These are phyloP conservation scores for Candida endomychidarum DNA, from an alignment of 805 yeast genomes.

Conservation along the genomic window DNA sequence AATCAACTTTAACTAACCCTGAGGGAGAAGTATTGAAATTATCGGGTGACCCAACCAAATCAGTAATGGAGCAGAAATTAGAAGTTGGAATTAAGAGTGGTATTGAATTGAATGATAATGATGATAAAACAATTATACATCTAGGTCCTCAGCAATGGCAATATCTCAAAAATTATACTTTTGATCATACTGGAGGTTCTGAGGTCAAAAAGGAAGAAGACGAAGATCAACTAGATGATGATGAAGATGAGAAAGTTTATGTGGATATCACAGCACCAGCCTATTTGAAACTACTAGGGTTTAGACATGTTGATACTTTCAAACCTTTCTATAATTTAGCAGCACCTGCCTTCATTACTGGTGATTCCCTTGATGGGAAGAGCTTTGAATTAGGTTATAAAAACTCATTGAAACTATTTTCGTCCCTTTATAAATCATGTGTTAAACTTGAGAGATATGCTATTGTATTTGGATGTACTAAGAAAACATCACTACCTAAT, in stretches of 20 bases:
- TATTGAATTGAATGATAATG: slow-evolving; percentile 22
- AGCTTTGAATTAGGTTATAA: slow-evolving; percentile 41
- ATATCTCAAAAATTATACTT: slow-evolving; percentile 31
- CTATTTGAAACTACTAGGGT: slow-evolving; percentile 66
- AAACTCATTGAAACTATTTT: slow-evolving; percentile 67
- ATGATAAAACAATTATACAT: slow-evolving; percentile 21
- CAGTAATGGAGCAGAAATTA: slow-evolving; percentile 38
- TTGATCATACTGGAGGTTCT: slow-evolving; percentile 27
- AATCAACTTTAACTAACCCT: slow-evolving; percentile 36
- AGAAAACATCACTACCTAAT: slow-evolving; percentile 53
- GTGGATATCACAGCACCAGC: slow-evolving; percentile 38
- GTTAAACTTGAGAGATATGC: slow-evolving; percentile 54
- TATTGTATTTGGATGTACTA: slow-evolving; percentile 68
- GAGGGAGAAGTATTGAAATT: slow-evolving; percentile 49
- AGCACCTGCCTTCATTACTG: slow-evolving; percentile 63
- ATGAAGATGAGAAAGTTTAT: slow-evolving; percentile 16
- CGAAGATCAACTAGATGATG: slow-evolving; percentile 16
- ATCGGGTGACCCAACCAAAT: slow-evolving; percentile 27
- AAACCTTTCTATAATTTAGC: slow-evolving; percentile 52
- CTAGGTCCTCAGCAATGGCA: slow-evolving; percentile 25
- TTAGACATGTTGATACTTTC: slow-evolving; percentile 48
- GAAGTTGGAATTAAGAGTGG: slow-evolving; percentile 33
- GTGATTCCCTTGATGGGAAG: slow-evolving; percentile 51
- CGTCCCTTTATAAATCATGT: slow-evolving; percentile 65
- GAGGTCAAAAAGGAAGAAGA: slow-evolving; percentile 15